phyloP scores from a whole-genome alignment of 163 green algal species.

The Chlamydomonas reinhardtii region DNA sequence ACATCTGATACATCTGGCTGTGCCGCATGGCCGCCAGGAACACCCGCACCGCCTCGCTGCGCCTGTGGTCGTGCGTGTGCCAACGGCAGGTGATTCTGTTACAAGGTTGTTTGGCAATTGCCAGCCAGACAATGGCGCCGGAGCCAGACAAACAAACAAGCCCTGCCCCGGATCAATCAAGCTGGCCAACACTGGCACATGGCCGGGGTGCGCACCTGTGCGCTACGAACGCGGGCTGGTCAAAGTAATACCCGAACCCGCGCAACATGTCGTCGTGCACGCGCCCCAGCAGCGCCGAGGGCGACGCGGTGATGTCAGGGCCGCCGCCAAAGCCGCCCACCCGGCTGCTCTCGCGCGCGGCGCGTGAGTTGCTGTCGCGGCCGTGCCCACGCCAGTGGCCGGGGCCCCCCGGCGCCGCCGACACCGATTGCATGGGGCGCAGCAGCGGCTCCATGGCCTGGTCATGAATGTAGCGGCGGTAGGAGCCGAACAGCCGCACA shows the following conservation, averaged over 20 bases:
- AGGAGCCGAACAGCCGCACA: constrained; percentile 74
- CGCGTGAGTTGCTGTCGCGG: not conserved
- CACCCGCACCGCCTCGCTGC: constrained; percentile 60
- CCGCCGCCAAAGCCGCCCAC: not conserved
- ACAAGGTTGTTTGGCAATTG: not conserved
- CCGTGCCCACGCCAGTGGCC: not conserved
- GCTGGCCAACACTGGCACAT: not conserved
- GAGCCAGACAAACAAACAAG: too few relatives aligned
- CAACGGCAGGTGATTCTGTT: not conserved
- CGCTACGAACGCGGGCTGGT: constrained; percentile 40
- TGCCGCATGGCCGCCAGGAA: constrained; percentile 80
- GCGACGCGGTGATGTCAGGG: not conserved
- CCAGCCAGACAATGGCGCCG: too few relatives aligned
- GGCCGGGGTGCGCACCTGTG: not conserved
- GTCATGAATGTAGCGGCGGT: constrained; percentile 68
- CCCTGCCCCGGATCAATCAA: too few relatives aligned
- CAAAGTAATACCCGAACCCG: constrained; percentile 22
- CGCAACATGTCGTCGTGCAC: constrained; percentile 42
- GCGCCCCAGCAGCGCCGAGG: not conserved
- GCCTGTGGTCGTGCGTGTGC: constrained; percentile 17
- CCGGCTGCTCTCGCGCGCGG: not conserved
- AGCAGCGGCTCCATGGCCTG: constrained; percentile 13
- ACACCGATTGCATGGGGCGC: not conserved
- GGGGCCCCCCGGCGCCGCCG: not conserved
- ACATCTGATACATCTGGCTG: constrained; percentile 85